These are phyloP conservation scores for Globisporangium emineosum DNA, from an alignment of 352 stramenopile species.

Conservation along the genomic window DNA sequence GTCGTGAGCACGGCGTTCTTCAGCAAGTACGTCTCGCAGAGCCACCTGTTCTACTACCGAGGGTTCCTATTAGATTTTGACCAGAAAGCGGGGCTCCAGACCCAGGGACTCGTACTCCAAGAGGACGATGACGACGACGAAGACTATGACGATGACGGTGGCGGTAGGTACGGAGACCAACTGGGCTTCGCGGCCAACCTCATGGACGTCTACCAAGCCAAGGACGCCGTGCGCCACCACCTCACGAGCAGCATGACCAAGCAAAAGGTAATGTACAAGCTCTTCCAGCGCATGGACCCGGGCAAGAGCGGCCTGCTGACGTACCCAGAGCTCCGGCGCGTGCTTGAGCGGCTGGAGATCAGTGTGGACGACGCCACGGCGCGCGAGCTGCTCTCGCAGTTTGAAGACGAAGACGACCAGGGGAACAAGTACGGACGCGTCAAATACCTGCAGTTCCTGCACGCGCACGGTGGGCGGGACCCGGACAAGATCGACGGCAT, in stretches of 20 bases:
- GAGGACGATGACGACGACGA: slow-evolving; percentile 35
- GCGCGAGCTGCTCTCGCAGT: slow-evolving; percentile 40
- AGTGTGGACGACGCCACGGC: slow-evolving; percentile 32
- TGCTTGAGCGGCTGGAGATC: slow-evolving; percentile 56
- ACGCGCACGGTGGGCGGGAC: slow-evolving; percentile 59
- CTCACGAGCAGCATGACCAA: slow-evolving; percentile 38
- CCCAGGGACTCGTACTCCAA: slow-evolving; percentile 53
- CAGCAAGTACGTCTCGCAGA: slow-evolving; percentile 46
- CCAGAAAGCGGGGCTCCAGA: slow-evolving; percentile 39
- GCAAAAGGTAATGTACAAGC: slow-evolving; percentile 59
- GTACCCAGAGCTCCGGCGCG: slow-evolving; percentile 58
- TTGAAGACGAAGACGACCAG: slow-evolving; percentile 54
- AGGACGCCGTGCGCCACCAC: slow-evolving; percentile 47
- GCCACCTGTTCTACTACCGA: slow-evolving; percentile 59
- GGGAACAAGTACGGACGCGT: slow-evolving; percentile 38
- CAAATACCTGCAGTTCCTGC: slow-evolving; percentile 64
- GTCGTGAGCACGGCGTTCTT: slow-evolving; percentile 34
- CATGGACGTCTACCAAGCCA: slow-evolving; percentile 45
- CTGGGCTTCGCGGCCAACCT: background rate
- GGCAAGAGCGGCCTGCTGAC: slow-evolving; percentile 47
- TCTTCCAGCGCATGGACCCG: slow-evolving; percentile 56
- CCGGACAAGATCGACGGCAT: slow-evolving; percentile 57
- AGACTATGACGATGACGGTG: background rate
- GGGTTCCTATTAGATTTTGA: slow-evolving; percentile 71
- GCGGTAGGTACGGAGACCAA: background rate